phyloP scores from a whole-genome alignment of 1,284 basidiomycete species.

The Rhizoctonia solani region DNA sequence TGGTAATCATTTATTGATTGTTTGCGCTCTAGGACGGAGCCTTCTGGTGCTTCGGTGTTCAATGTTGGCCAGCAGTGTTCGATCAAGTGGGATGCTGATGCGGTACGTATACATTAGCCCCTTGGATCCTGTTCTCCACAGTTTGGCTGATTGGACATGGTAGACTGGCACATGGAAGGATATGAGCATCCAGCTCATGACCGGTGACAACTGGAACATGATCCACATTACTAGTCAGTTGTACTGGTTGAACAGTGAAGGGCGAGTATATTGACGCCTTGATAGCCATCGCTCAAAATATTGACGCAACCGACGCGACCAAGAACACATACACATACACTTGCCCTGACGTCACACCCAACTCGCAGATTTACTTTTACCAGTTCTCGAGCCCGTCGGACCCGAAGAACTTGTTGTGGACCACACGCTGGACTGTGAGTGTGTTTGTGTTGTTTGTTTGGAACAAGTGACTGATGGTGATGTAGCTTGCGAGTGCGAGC shows the following conservation, averaged over 20 bases:
- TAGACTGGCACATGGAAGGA: slow-evolving; percentile 35
- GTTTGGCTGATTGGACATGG: background rate
- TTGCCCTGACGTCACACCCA: slow-evolving; percentile 37
- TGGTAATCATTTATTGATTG: background rate
- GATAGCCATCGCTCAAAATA: slow-evolving; percentile 34
- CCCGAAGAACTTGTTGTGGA: slow-evolving; percentile 36
- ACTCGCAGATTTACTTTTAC: slow-evolving; percentile 38
- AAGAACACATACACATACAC: slow-evolving; percentile 30
- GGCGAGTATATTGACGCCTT: background rate
- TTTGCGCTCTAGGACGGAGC: slow-evolving; percentile 16
- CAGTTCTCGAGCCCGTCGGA: slow-evolving; percentile 35
- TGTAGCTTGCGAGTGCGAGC: slow-evolving; percentile 33
- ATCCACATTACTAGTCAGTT: slow-evolving; percentile 37
- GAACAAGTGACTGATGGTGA: background rate
- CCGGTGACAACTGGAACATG: slow-evolving; percentile 39
- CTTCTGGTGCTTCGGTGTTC: slow-evolving; percentile 28
- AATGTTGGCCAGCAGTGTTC: slow-evolving; percentile 28
- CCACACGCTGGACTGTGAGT: slow-evolving; percentile 37
- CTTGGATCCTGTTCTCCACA: background rate
- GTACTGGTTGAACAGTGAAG: background rate
- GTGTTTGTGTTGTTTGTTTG: background rate
- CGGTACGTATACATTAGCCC: slow-evolving; percentile 32
- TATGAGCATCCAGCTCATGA: slow-evolving; percentile 39
- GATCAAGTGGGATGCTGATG: slow-evolving; percentile 36
- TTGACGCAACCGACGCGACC: slow-evolving; percentile 37